Base-by-base conservation (phyloP, 352 stramenopile genomes). In the Pythium sp. region DNA sequence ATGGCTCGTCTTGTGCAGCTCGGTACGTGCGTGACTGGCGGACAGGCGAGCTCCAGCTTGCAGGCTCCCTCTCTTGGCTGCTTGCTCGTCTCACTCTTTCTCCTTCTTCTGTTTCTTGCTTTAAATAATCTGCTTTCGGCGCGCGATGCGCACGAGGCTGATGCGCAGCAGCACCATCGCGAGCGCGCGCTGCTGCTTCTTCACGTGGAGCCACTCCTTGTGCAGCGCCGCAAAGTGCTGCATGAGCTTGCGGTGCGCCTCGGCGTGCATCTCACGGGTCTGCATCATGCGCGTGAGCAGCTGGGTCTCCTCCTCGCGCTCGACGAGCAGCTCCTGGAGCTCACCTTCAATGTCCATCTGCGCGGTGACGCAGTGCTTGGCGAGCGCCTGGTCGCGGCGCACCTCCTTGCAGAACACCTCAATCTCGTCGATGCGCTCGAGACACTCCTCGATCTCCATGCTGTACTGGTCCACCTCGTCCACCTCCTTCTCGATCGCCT, bases 201-300 rank as follows among this genome's bases (percentile, higher is more conserved):
- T 70, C 5, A 70, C 65, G 65, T 70, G 65, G 22, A 70, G 58
- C 65, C 65, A 70, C 58, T 70, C 65, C 22, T 34, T 32, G 65
- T 70, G 57, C 46, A 70, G 65, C 58, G 59, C 65, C 11, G 65
- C 65, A 53, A 70, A 70, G 65, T 70, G 65, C 65, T 65, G 65
- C 65, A 70, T 59, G 56, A 70, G 65, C 65, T 70, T 70, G n/a
- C 59, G 58, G 47, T 70, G 65, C 34, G 65, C 65, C 49, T 70
- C 65, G 65, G 65, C 65, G 65, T 70, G 65, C 65, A 70, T 61
- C 47, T 70, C 65, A 24, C 65, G 65, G 22, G 65, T 70, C 58
- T 70, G 65, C 65, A 70, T 70, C 65, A 70, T 70, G 47, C 65
- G 70, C 20, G 80, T 38, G 51, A 70, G 65, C 58, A 70, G 24